Percentiles rank a stretch among this genome's conserved stretches.
These are phyloP conservation scores for Mesostigma viride DNA, from an alignment of 139 green algal genomes.

Conservation along the genomic window DNA sequence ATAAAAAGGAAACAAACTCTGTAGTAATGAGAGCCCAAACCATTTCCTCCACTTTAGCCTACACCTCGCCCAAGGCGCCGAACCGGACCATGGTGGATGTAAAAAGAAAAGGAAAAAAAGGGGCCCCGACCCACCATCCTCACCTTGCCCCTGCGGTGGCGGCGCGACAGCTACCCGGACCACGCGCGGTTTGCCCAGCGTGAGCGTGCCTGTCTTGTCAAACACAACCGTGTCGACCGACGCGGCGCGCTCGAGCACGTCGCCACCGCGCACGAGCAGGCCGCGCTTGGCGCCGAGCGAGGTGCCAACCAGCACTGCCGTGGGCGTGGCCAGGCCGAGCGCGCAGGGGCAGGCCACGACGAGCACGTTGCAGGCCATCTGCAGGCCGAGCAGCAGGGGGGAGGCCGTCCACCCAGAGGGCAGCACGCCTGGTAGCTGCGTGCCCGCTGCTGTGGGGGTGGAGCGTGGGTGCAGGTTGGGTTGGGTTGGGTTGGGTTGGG, in stretches of 20 bases:
- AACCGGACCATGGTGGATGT: too few relatives aligned
- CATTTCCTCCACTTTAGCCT: too few relatives aligned
- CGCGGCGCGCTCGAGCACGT: conserved; percentile 70
- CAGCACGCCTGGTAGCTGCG: conserved; percentile 18
- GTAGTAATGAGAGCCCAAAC: too few relatives aligned
- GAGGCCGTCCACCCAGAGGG: conserved; percentile 12
- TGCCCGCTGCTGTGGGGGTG: background rate
- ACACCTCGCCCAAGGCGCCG: too few relatives aligned
- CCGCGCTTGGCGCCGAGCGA: conserved; percentile 56
- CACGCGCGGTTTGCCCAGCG: conserved; percentile 44
- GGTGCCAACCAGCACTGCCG: conserved; percentile 79
- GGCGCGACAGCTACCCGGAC: too few relatives aligned
- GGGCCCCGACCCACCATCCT: too few relatives aligned
- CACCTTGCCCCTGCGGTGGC: too few relatives aligned
- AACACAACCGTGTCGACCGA: conserved; percentile 65
- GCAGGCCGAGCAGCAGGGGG: conserved; percentile 54
- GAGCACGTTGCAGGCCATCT: conserved; percentile 82
- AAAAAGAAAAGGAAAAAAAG: too few relatives aligned
- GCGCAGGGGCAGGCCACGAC: conserved; percentile 92
- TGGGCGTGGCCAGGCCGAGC: conserved; percentile 89
- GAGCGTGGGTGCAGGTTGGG: background rate
- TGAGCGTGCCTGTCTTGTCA: conserved; percentile 97
- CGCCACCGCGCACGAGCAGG: conserved; percentile 72
- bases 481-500: too few relatives aligned
- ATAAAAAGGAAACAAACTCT: too few relatives aligned